These are phyloP conservation scores for Termitomyces sp. DNA, from an alignment of 768 basidiomycete genomes.

Conservation along the genomic window DNA sequence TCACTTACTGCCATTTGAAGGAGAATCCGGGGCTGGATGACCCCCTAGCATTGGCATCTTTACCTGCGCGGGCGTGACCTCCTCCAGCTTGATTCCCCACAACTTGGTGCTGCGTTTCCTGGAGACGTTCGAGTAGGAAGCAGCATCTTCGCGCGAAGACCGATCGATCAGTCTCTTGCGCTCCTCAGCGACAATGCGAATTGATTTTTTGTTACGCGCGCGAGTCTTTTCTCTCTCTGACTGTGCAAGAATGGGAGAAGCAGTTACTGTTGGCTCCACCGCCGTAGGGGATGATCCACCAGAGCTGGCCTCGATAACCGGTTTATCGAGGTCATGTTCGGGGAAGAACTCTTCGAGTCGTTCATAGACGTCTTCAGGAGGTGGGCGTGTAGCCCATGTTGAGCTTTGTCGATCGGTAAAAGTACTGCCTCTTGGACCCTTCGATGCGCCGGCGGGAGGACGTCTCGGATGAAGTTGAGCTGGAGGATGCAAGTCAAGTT, in stretches of 20 bases:
- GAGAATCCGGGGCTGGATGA: slow-evolving; percentile 51
- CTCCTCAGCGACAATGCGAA: slow-evolving; percentile 88
- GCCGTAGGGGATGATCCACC: slow-evolving; percentile 77
- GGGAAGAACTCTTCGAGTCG: slow-evolving; percentile 95
- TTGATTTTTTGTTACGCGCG: slow-evolving; percentile 80
- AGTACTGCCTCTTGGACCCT: slow-evolving; percentile 43
- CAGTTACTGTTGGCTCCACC: slow-evolving; percentile 46
- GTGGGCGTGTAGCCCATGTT: slow-evolving; percentile 88
- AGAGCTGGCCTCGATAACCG: slow-evolving; percentile 84
- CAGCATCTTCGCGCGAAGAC: slow-evolving; percentile 55
- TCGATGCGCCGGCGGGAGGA: slow-evolving; percentile 27
- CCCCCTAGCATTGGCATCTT: slow-evolving; percentile 40
- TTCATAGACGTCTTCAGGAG: slow-evolving; percentile 90
- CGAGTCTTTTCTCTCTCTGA: slow-evolving; percentile 39
- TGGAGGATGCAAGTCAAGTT: slow-evolving; percentile 9
- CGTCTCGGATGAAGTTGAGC: slow-evolving; percentile 20
- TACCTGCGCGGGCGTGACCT: slow-evolving; percentile 78
- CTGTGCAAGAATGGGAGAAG: slow-evolving; percentile 30
- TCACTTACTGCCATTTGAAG: slow-evolving; percentile 65
- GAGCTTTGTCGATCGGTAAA: slow-evolving; percentile 62
- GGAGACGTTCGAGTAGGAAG: slow-evolving; percentile 46
- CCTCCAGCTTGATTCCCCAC: slow-evolving; percentile 92
- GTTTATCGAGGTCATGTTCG: slow-evolving; percentile 92
- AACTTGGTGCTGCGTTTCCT: slow-evolving; percentile 90
- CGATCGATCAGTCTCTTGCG: slow-evolving; percentile 76